Evolutionary conservation across 2,329 filamentous ascomycete species (phyloP), one percentile per base, ranked within the genome.

Genomic region (Penicillium sp.): DNA sequence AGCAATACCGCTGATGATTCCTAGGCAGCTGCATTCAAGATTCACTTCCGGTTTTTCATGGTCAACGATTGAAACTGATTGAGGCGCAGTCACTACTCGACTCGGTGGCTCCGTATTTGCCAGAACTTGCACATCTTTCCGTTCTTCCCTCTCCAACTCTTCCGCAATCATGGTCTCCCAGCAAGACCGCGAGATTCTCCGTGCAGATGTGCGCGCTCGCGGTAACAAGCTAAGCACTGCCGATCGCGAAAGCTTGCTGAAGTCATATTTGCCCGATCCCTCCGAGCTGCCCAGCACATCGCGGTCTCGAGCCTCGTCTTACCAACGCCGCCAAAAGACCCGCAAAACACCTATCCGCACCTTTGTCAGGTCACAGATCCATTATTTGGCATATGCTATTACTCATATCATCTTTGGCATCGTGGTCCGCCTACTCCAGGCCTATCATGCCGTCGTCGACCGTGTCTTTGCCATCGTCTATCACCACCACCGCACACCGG

Each of bases 401-500:
- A 68, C 70, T 23, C 87, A 95, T 57, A 75, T 83, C 45, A 61
- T 95, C 50, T 96, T 95, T 68, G 90, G 86, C 5, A 70, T 96
- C 48, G 93, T 92, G 62, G 82, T 95, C 50, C 84, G 88, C 46
- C 67, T 86, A 41, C 81, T 89, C 41, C 81, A 87, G 59, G 78
- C 80, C 38, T 92, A 87, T 68, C 83, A 90, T 61, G 77, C 82
- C 6, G 74, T 94, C 33, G 72, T 80, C 51, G 84, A 92, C 61
- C 81, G 85, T 42, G 70, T 90, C 47, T 77, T 87, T 36, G 85
- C 86, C 7, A 76, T 96, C 44, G 73, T 94, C 37, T 89, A 90
- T 63, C 92, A 98, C 69, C 93, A 98, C 68, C 92, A 98, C 65
- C 85, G 86, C 35, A 94, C 90, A 0, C 92, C 92, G 6, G 86